A percentile compares a stretch with the other conserved stretches of the same genome.
Conservation (phyloP, 306 rosid species). For the Prunus padus region DNA sequence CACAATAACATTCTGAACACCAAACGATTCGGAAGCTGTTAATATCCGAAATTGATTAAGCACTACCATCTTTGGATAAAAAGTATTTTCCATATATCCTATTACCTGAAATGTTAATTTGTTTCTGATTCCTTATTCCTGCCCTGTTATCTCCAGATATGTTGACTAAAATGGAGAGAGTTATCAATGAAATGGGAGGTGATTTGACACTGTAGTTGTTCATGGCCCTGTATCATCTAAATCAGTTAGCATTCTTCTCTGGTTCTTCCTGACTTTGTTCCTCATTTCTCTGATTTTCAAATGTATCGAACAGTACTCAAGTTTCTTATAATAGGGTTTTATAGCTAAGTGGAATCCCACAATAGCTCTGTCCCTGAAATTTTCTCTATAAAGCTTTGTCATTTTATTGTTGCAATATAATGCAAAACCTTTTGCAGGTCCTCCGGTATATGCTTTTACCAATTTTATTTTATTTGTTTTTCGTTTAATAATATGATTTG, state of each 20-base stretch:
- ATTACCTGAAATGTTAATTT: neutral
- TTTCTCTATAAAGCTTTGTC: neutral
- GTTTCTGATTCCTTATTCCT: conserved; percentile 15
- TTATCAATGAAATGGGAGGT: conserved; percentile 59
- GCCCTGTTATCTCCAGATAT: conserved; percentile 49
- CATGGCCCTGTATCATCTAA: neutral
- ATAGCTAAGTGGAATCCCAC: neutral
- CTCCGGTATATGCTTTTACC: neutral
- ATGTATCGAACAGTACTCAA: neutral
- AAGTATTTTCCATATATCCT: neutral
- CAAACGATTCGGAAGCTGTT: neutral
- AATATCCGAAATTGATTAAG: neutral
- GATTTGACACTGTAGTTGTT: conserved; percentile 45
- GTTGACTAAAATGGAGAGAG: conserved; percentile 74
- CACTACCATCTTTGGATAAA: neutral
- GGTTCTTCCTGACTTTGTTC: neutral
- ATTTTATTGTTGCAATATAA: neutral
- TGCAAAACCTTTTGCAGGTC: no score
- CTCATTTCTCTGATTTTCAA: neutral
- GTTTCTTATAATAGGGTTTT: neutral
- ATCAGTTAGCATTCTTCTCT: conserved; percentile 20
- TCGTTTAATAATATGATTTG: neutral
- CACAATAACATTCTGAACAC: neutral
- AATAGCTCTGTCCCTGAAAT: neutral
- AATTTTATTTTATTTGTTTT: neutral